Percentiles rank a stretch among this genome's conserved stretches.
Evolutionary conservation across 2,329 filamentous ascomycete genomes (phyloP).

Genomic region (Acephala macrosclerotiorum): DNA sequence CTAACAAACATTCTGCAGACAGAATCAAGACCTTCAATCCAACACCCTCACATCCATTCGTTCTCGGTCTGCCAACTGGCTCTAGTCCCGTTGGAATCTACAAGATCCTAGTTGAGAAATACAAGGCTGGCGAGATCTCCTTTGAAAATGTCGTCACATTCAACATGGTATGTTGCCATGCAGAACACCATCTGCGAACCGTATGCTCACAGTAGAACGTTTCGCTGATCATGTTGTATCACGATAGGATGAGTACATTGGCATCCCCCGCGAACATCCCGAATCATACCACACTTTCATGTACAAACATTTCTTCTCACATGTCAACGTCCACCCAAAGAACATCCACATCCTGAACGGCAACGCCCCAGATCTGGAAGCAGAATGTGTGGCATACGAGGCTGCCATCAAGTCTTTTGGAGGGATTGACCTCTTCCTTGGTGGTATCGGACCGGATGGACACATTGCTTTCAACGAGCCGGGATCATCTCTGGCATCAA

Average conservation of each 20-base stretch:
- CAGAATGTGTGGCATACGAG: conserved; percentile 82
- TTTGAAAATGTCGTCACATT: conserved; percentile 91
- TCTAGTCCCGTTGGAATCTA: conserved; percentile 83
- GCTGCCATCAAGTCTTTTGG: conserved; percentile 76
- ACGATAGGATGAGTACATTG: conserved; percentile 81
- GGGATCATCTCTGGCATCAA: conserved; percentile 77
- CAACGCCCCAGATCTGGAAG: conserved; percentile 77
- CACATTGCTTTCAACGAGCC: conserved; percentile 94
- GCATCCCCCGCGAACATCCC: conserved; percentile 81
- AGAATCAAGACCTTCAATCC: conserved; percentile 81
- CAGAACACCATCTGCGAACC: conserved; percentile 10
- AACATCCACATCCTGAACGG: conserved; percentile 88
- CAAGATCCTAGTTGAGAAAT: conserved; percentile 73
- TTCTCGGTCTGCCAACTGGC: conserved; percentile 84
- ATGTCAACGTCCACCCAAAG: conserved; percentile 79
- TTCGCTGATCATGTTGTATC: conserved; percentile 14
- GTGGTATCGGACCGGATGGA: conserved; percentile 84
- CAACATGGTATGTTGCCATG: conserved; percentile 73
- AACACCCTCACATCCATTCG: conserved; percentile 76
- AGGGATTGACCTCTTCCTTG: conserved; percentile 86
- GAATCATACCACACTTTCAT: conserved; percentile 92
- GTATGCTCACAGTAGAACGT: not conserved
- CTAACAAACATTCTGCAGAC: conserved; percentile 52
- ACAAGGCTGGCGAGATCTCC: conserved; percentile 76
- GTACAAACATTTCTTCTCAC: conserved; percentile 92